Percentiles rank a stretch among this genome's conserved stretches.
These are phyloP conservation scores for Dovyalis caffra DNA, from an alignment of 345 rosid species.

Conservation along the genomic window DNA sequence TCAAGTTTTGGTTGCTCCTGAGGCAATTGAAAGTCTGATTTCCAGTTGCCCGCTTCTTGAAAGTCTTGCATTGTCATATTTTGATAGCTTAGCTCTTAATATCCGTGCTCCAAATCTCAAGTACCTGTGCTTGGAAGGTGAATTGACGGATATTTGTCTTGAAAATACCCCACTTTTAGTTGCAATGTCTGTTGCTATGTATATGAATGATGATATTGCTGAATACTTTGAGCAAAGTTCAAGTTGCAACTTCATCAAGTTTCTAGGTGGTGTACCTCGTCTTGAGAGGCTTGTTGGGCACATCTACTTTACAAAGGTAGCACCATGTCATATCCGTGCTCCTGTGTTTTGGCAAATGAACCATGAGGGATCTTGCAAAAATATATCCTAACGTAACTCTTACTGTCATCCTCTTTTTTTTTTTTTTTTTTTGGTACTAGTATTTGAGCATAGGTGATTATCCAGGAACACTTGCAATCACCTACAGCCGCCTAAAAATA, in stretches of 20 bases:
- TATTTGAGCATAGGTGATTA: slow-evolving; percentile 88
- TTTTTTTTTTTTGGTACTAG: slow-evolving; percentile 27
- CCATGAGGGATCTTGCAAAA: slow-evolving; percentile 1
- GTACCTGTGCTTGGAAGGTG: slow-evolving; percentile 83
- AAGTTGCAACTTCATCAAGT: slow-evolving; percentile 67
- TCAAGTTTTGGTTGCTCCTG: slow-evolving; percentile 70
- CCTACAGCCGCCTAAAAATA: slow-evolving; percentile 53
- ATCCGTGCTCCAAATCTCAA: slow-evolving; percentile 74
- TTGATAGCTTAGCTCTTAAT: slow-evolving; percentile 68
- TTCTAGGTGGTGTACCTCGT: slow-evolving; percentile 77
- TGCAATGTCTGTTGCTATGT: slow-evolving; percentile 72
- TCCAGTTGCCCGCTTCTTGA: slow-evolving; percentile 81
- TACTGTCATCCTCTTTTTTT: not conserved
- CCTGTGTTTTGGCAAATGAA: not conserved
- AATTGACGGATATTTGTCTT: slow-evolving; percentile 74
- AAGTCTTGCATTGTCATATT: slow-evolving; percentile 67
- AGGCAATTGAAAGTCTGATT: slow-evolving; percentile 72
- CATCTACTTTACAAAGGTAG: slow-evolving; percentile 90
- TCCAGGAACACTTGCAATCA: slow-evolving; percentile 55
- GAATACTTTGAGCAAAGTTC: slow-evolving; percentile 82
- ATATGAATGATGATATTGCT: slow-evolving; percentile 73
- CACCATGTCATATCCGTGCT: not conserved
- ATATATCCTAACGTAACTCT: not conserved
- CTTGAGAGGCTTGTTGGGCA: slow-evolving; percentile 78
- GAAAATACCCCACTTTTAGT: slow-evolving; percentile 70